Evolutionary conservation across 495 filamentous ascomycete species (phyloP), one percentile per base, ranked within the genome.

Genomic region (Astrocystis sublimbata): DNA sequence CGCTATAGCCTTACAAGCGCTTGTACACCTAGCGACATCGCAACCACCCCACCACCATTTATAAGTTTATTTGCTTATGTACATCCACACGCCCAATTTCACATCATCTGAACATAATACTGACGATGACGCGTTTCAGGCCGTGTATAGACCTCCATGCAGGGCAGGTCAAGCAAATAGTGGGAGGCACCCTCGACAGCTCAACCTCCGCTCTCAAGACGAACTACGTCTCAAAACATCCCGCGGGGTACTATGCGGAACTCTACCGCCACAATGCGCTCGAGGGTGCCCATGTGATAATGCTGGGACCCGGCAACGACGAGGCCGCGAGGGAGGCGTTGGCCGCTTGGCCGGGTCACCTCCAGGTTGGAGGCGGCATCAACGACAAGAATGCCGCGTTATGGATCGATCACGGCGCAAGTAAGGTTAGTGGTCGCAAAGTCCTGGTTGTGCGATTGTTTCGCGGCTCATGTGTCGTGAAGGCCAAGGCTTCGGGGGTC

Each of bases 121-220:
- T 40, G 7, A 81, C 71, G 60, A 98, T 98, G 94, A 97, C 96
- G 3, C 84, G 86, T 69, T 98, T 98, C 74, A 83, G 94, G 13
- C 96, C 94, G 15, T 98, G 94, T 73, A 98, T 98, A 74, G 94
- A 98, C 76, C 83, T 98, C 28, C 94, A 98, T 77, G 87, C 92
- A 8, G 96, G 96, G 6, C 85, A 91, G 72, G 94, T 98, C 30
- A 98, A 98, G 79, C 94, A 98, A 76, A 98, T 98, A 67, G 93
- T 98, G 38, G 94, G 94, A 54, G 93, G 93, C 43, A 97, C 94
- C 1, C 82, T 98, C 64, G 89, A 85, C 71, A 83, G 82, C 65
- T 77, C 83, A 0, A 81, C 82, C 21, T 66, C 80, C 24, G 81
- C 85, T 51, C 82, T 98, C 61, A 88, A 90, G 73, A 98, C 94